Evolutionary conservation across 1,139 yeast genomes (phyloP).

Genomic region (Geotrichum restrictum): DNA sequence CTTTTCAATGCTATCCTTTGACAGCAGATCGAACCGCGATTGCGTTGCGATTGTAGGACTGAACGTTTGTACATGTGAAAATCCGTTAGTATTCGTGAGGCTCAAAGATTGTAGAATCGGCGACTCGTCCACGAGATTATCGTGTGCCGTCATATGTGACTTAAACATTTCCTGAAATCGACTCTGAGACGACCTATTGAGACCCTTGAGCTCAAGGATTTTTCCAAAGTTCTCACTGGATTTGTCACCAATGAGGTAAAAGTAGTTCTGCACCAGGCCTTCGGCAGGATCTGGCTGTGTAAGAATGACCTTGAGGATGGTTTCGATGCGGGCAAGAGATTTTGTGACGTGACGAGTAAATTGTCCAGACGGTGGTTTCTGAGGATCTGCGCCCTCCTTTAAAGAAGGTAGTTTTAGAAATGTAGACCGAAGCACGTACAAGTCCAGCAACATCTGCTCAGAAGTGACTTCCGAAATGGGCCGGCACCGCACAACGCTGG

Average conservation of each 20-base stretch:
- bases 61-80: conserved; percentile 4
- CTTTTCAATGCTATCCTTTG: conserved; percentile 53
- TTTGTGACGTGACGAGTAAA: conserved; percentile 50
- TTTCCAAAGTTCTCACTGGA: conserved; percentile 60
- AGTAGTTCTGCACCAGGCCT: conserved; percentile 62
- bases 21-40: conserved; percentile 25
- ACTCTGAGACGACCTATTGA: conserved; percentile 44
- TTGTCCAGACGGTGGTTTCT: conserved; percentile 13
- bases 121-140: conserved; percentile 45
- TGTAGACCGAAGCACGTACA: conserved; percentile 57
- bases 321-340: conserved; percentile 54
- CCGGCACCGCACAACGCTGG: conserved; percentile 53
- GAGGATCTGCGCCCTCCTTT: conserved; percentile 24
- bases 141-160: conserved; percentile 53
- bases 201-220: conserved; percentile 60
- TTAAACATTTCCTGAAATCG: conserved; percentile 60
- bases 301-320: conserved; percentile 60
- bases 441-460: conserved; percentile 76
- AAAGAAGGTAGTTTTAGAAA: conserved; percentile 50
- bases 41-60: background rate
- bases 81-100: conserved; percentile 15
- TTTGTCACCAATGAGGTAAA: conserved; percentile 63
- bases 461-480: conserved; percentile 70
- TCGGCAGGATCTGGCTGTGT: conserved; percentile 64
- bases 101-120: conserved; percentile 41